Evolutionary conservation across 1,284 basidiomycete genomes (phyloP), one percentile per base, ranked within the genome.

Genomic region (Paramarasmius palmivorus): DNA sequence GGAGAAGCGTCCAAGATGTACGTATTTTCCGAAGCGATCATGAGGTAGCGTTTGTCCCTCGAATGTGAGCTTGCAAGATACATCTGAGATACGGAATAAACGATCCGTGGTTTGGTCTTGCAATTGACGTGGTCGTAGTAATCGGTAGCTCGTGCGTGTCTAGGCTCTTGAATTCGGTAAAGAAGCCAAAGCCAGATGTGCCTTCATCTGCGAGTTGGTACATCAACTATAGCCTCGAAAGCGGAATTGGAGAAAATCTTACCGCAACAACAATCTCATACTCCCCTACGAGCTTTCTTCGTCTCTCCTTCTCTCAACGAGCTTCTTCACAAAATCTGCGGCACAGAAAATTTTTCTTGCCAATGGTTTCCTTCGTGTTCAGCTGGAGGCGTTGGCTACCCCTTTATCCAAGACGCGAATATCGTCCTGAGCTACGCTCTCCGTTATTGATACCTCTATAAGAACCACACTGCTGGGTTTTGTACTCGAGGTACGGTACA

Each of bases 371-470:
- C 1, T 61, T n/a, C n/a, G n/a, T n/a, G n/a, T n/a, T n/a, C n/a
- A n/a, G n/a, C n/a, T n/a, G n/a, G n/a, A n/a, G n/a, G n/a, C n/a
- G n/a, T n/a, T n/a, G n/a, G n/a, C n/a, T n/a, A n/a, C 55, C 39
- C 82, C 82, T 63, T 79, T 79, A 62, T 86, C 84, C 12, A 84
- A 69, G 19, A 85, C 73, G 61, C 82, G 84, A 1, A 81, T 79
- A 42, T 82, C 79, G 9, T 81, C 83, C 52, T 74, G 72, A 4
- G 76, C 65, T 48, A 84, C 66, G 62, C 76, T 82, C 25, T 71
- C 49, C 5, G 72, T 73, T n/a, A 70, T 69, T 1, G 69, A 59
- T 6, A 84, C 77, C 64, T 84, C 75, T 46, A 79, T 73, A 9
- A 83, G 73, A 39, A 79, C 68, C 19, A 81, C 67, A 38, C 67